phyloP scores from a whole-genome alignment of 2,329 filamentous ascomycete genomes.

The Fusarium sp. region DNA sequence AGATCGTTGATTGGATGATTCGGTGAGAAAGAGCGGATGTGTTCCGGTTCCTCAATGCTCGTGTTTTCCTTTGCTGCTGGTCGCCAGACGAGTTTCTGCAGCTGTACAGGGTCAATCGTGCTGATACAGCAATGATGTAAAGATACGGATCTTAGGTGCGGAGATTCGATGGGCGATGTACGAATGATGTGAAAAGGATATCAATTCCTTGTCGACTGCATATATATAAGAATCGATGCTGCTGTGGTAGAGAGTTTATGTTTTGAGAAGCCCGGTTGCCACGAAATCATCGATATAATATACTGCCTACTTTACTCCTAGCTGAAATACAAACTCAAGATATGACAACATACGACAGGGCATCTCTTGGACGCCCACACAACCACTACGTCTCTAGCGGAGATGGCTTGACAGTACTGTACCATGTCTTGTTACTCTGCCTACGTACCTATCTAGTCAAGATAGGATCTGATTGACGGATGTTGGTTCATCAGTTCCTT shows the following conservation, averaged over 20 bases:
- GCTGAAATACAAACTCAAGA: slow-evolving; percentile 19
- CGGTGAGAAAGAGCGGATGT: neutral
- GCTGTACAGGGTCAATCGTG: neutral
- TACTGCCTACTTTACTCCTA: slow-evolving; percentile 1
- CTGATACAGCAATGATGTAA: neutral
- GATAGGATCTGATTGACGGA: slow-evolving; percentile 18
- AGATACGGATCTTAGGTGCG: neutral
- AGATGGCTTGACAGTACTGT: slow-evolving; percentile 4
- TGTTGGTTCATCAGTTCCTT: slow-evolving; percentile 9
- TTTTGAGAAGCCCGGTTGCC: neutral
- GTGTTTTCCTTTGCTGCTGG: neutral
- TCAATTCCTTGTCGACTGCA: neutral
- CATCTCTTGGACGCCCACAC: slow-evolving; percentile 26
- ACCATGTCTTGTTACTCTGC: neutral
- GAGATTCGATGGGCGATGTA: slow-evolving; percentile 10
- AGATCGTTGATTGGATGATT: slow-evolving; percentile 2
- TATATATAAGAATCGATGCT: neutral
- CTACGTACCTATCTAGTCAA: slow-evolving; percentile 7
- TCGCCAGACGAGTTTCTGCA: neutral
- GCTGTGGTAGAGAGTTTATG: neutral
- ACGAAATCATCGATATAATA: slow-evolving; percentile 4
- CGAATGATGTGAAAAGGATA: slow-evolving; percentile 8
- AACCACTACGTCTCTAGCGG: slow-evolving; percentile 32
- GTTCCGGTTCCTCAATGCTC: neutral
- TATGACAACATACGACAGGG: slow-evolving; percentile 33